Conservation (phyloP, 2,329 filamentous ascomycete genomes). For the Ceratocystis variospora region DNA sequence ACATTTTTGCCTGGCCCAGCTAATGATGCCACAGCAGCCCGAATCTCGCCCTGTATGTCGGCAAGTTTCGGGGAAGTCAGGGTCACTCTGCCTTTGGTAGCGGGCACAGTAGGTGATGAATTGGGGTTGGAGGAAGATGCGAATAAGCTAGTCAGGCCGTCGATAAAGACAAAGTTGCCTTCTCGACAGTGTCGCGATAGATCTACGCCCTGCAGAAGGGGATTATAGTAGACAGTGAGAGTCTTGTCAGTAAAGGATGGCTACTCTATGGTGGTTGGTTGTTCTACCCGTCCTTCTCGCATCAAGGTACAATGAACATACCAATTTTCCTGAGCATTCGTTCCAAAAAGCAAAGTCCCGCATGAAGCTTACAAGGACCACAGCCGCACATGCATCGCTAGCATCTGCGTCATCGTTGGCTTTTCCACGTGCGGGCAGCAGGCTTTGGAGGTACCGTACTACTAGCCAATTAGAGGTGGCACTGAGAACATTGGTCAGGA, state of each 20-base stretch:
- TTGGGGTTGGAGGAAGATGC: background rate
- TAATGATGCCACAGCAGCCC: conserved; percentile 29
- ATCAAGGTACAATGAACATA: conserved; percentile 25
- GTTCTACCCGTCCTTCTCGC: background rate
- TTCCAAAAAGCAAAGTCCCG: conserved; percentile 68
- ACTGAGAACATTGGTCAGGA: conserved; percentile 55
- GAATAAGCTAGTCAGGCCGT: conserved; percentile 54
- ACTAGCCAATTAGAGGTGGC: conserved; percentile 53
- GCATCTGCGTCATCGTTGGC: conserved; percentile 17
- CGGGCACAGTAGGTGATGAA: conserved; percentile 10
- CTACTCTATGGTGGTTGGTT: background rate
- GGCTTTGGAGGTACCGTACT: conserved; percentile 37
- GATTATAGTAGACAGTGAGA: background rate
- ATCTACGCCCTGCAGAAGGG: conserved; percentile 48
- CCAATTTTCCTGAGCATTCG: conserved; percentile 53
- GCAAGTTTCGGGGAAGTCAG: conserved; percentile 21
- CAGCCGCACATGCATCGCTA: conserved; percentile 29
- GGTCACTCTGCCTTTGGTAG: conserved; percentile 19
- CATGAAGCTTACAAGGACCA: conserved; percentile 74
- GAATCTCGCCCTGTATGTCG: conserved; percentile 30
- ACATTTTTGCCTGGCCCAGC: conserved; percentile 27
- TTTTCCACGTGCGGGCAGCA: conserved; percentile 25
- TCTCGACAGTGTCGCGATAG: conserved; percentile 44
- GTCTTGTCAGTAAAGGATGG: background rate
- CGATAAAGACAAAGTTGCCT: conserved; percentile 56